Evolutionary conservation across 2,329 filamentous ascomycete species (phyloP).

Genomic region (Aquanectria penicillioides): DNA sequence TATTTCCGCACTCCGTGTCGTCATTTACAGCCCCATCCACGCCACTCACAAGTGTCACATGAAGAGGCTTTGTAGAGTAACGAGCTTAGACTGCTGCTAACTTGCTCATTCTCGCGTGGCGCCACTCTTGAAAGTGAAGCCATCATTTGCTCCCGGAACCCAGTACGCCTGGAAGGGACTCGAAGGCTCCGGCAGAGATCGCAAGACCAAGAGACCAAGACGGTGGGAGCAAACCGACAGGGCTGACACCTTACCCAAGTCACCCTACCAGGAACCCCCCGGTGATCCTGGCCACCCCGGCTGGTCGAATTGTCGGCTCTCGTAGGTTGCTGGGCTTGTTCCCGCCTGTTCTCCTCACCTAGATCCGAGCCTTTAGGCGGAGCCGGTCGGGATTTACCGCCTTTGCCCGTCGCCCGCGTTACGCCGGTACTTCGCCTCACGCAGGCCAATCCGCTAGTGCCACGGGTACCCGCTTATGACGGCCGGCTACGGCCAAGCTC

Average conservation of each 20-base stretch:
- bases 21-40: conserved; percentile 12
- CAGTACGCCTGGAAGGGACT: too few species aligned
- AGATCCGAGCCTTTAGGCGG: conserved; percentile 34
- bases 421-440: conserved; percentile 22
- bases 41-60: conserved; percentile 2
- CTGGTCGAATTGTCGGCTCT: conserved; percentile 24
- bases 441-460: fast-evolving
- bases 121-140: too few species aligned
- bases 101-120: not conserved
- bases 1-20: conserved; percentile 11
- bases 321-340: conserved; percentile 26
- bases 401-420: conserved; percentile 16
- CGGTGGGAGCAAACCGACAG: conserved; percentile 11
- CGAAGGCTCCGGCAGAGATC: too few species aligned
- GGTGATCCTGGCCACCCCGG: conserved; percentile 22
- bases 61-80: not conserved
- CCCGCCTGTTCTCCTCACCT: not conserved
- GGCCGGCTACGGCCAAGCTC: not conserved
- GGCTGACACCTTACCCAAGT: conserved; percentile 13
- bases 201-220: too few species aligned
- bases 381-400: conserved; percentile 40
- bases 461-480: conserved; percentile 30
- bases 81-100: not conserved
- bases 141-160: too few species aligned
- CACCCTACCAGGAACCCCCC: conserved; percentile 12